Base-by-base conservation (phyloP, 192 early-diverging fungal genomes). In the Mortierella antarctica region DNA sequence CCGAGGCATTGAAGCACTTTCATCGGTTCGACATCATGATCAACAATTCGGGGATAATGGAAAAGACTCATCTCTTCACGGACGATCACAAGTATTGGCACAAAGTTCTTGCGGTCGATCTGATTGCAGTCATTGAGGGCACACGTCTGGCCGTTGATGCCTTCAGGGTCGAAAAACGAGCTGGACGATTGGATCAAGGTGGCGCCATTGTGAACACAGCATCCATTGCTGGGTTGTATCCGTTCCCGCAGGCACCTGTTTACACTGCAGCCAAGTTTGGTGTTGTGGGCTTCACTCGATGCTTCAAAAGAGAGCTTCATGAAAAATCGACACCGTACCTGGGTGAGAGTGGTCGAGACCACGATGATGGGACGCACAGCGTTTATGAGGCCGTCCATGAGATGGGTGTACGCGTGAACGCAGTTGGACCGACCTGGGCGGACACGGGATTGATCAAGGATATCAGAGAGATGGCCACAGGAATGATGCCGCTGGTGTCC, bases 231-330 rank as follows among this genome's bases (percentile, higher is more conserved):
- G 93, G 90, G 9, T 84, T 90, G 42, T 75, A 80, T 55, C 84
- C 86, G 0, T 31, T 71, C 9, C 80, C 85, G 17, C 77, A 82
- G 42, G 84, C 88, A 63, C 91, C 91, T 1, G 86, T 92, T 11
- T 94, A 94, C 74, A 87, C 87, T 4, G 91, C 91, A 4, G 88
- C 90, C 18, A 94, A 94, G 83, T 88, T 83, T 52, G 93, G 88
- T 13, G 87, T 94, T n/a, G 87, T 86, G 18, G 84, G 86, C 62
- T 89, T 92, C 49, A 89, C 88, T 6, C 76, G 74, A 2, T 84
- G 82, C n/a, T 67, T 77, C 0, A 83, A 78, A 10, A 47, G 86
- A 31, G 31, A 31, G 31, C 31, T 31, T 31, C 31, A 31, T 31
- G 31, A 31, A 31, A 31, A 31, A 31, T 31, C 31, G 31, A 31